These are phyloP conservation scores for Pyricularia sp. DNA, from an alignment of 2,329 filamentous ascomycete species.

Conservation along the genomic window DNA sequence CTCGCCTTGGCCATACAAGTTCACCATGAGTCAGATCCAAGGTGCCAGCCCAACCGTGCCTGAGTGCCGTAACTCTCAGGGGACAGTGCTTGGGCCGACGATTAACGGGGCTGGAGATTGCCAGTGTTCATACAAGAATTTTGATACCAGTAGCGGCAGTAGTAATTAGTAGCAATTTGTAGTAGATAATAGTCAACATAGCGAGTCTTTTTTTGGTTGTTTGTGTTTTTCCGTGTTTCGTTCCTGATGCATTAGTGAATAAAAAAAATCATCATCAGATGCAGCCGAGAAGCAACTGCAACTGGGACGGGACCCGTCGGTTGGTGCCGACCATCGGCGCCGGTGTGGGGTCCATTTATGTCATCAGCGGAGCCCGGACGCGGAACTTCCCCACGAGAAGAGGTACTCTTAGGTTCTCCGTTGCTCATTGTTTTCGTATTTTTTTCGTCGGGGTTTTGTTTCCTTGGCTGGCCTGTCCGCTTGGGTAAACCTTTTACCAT, in stretches of 20 bases:
- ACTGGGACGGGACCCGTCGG: no score
- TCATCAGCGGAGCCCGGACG: not conserved
- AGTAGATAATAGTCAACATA: not conserved
- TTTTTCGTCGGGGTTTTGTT: no score
- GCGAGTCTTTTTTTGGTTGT: not conserved
- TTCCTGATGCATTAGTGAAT: no score
- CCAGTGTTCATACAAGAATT: conserved; percentile 28
- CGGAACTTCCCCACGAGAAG: not conserved
- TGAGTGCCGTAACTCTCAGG: conserved; percentile 36
- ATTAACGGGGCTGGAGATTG: conserved; percentile 26
- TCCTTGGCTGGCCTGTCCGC: not conserved
- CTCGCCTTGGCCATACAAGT: conserved; percentile 45
- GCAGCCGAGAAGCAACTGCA: no score
- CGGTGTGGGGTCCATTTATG: not conserved
- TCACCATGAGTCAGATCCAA: conserved; percentile 44
- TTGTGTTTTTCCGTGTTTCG: not conserved
- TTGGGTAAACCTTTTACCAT: not conserved
- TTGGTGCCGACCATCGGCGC: not conserved
- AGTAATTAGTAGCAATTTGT: no score
- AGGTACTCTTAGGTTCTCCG: not conserved
- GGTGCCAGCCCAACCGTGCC: conserved; percentile 38
- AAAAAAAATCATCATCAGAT: no score
- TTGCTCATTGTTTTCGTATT: no score
- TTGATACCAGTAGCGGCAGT: conserved; percentile 9
- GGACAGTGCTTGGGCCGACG: conserved; percentile 23